Base-by-base conservation (phyloP, 805 yeast species). In the Yarrowia deformans region DNA sequence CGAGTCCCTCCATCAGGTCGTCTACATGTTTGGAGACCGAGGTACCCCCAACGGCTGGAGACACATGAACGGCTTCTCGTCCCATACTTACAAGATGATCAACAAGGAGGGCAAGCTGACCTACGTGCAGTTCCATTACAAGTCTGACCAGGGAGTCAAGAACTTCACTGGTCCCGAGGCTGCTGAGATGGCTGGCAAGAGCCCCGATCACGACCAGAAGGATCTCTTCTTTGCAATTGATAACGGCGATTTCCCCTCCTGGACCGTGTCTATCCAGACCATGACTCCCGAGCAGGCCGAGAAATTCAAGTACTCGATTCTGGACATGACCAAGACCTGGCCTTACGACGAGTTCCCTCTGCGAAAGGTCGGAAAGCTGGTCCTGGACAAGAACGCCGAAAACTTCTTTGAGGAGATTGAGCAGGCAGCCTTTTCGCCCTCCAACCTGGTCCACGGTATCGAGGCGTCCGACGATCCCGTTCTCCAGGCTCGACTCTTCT, bases 271-370 rank as follows among this genome's bases (percentile, higher is more conserved):
- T 80, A 80, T 92, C 68, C 97, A 92, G 82, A 85, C 91, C 55
- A 92, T 92, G 97, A 90, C 97, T 43, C 85, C 86, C 71, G 90
- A 87, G 74, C 88, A 92, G 80, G 92, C 97, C 70, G 84, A 88
- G 79, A 80, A 86, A 71, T 85, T 85, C 63, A 89, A 89, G 77
- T 91, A 90, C 81, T 89, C 94, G 7, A 93, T 93, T 55, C 91
- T 90, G 77, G 97, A 92, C 80, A 84, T 92, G 79, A 92, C 97
- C 72, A 93, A 93, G 82, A 90, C 90, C 69, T 92, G 97, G 97
- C 92, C 97, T 43, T 96, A 92, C 77, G 82, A 81, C 74, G 88
- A 91, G 69, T 92, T 87, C 84, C 97, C 97, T 76, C 80, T 92
- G 81, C 87, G 97, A 79, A 87, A 88, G 79, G 88, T 92, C 77